Evolutionary conservation across 306 rosid genomes (phyloP).

Genomic region (Prosopis cineraria): DNA sequence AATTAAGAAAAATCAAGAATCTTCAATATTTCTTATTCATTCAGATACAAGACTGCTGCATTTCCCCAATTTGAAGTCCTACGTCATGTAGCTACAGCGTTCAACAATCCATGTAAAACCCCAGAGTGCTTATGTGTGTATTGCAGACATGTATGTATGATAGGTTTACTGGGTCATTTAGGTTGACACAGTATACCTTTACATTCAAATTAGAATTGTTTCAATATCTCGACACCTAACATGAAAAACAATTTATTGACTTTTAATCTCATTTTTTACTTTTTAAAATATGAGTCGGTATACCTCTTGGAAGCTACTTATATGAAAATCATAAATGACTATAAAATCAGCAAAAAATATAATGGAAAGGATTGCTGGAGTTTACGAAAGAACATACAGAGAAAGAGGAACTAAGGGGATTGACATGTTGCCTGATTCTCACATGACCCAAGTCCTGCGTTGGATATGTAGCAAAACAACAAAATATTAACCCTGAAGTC

Average conservation of each 20-base stretch:
- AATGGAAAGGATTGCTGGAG: conserved; percentile 15
- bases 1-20: not conserved
- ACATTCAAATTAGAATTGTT: not conserved
- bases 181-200: not conserved
- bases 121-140: not conserved
- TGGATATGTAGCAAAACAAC: not conserved
- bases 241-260: not conserved
- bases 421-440: conserved; percentile 94
- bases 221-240: not conserved
- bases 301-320: not conserved
- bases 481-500: not conserved
- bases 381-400: conserved; percentile 55
- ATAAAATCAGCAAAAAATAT: not conserved
- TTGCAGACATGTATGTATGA: not conserved
- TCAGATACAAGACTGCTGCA: not conserved
- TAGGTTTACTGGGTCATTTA: not conserved
- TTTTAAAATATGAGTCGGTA: not conserved
- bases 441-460: conserved; percentile 80
- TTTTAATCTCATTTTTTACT: not conserved
- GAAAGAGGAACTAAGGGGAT: conserved; percentile 78
- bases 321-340: not conserved
- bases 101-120: conserved; percentile 2
- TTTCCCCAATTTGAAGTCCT: not conserved
- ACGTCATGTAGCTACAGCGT: not conserved
- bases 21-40: not conserved